phyloP scores from a whole-genome alignment of 2,329 filamentous ascomycete species.

The Pseudogymnoascus sp. region DNA sequence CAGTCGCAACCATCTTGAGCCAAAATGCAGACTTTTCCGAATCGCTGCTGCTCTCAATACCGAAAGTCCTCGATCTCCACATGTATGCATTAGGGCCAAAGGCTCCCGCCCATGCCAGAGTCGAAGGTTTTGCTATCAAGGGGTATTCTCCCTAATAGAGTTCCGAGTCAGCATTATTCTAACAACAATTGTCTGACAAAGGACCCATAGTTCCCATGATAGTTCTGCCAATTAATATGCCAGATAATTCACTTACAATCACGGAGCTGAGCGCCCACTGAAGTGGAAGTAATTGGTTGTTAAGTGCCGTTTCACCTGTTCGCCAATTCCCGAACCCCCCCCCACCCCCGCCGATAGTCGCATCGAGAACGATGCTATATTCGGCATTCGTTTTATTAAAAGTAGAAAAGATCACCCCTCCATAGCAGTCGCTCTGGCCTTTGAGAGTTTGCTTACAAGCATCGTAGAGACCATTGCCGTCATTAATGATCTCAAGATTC shows the following conservation, averaged over 20 bases:
- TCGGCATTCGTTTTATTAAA: conserved; percentile 22
- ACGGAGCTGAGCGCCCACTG: conserved; percentile 22
- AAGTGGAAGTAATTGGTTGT: conserved; percentile 17
- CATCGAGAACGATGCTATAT: conserved; percentile 21
- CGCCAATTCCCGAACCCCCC: conserved; percentile 10
- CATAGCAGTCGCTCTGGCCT: conserved; percentile 22
- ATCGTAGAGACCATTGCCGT: conserved; percentile 20
- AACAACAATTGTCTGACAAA: neutral
- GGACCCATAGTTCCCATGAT: neutral
- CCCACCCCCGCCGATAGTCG: neutral
- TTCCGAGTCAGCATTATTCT: neutral
- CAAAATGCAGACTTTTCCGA: conserved; percentile 11
- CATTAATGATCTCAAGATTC: conserved; percentile 12
- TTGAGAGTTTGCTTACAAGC: conserved; percentile 19
- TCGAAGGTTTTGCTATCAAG: conserved; percentile 15
- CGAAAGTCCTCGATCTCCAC: neutral
- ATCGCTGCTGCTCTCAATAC: neutral
- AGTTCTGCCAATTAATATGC: neutral
- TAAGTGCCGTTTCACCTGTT: conserved; percentile 13
- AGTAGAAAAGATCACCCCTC: conserved; percentile 20
- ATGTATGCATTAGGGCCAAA: conserved; percentile 10
- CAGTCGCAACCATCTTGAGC: conserved; percentile 15
- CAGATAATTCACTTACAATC: conserved; percentile 11
- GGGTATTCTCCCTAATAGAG: conserved; percentile 14
- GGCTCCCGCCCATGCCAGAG: conserved; percentile 17